Base-by-base conservation (phyloP, 179 eudicot species). In the Actinidia arguta region DNA sequence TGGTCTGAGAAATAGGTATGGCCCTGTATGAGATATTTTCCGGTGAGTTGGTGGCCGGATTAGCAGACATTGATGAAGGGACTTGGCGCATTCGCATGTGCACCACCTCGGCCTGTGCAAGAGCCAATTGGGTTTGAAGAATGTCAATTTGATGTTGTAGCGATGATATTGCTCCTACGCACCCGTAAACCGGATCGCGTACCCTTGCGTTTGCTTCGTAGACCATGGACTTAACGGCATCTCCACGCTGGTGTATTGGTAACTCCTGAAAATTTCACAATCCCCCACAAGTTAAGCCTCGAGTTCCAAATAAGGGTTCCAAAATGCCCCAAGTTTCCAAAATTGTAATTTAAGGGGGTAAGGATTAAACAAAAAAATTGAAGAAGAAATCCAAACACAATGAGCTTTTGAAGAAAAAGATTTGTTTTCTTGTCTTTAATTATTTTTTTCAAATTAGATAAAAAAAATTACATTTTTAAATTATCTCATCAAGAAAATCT, bases 121-220 rank as follows among this genome's bases (percentile, higher is more conserved):
- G 74, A 25, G 98, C 98, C 50, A 94, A 73, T 51, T 94, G 97
- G 10, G 95, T 58, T 59, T 93, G 97, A 6, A 94, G 93, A 0
- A 82, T 56, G 59, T 93, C 95, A 5, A 94, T 91, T 61, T 92
- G 97, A 44, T 92, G 94, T 52, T 92, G 97, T 42, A 94, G 87
- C 0, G 98, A 91, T 52, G 98, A 94, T 51, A 94, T 94, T 3
- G 98, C 97, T 22, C 97, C 97, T 44, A 94, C 98, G 56, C 98
- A 94, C 18, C 98, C 98, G 17, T 94, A 94, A 5, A 94, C 98
- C 0, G 98, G 98, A 75, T 94, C 98, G 4, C 98, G 92, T 27
- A 93, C 93, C 77, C 98, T 92, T 14, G 98, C 98, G 56, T 93
- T 94, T 39, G 98, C 98, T 79, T 94, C 98, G n/a, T 94, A 94